Percentiles rank a stretch among this genome's conserved stretches.
These are phyloP conservation scores for Coniochaeta pulveracea DNA, from an alignment of 2,329 filamentous ascomycete genomes.

Conservation along the genomic window DNA sequence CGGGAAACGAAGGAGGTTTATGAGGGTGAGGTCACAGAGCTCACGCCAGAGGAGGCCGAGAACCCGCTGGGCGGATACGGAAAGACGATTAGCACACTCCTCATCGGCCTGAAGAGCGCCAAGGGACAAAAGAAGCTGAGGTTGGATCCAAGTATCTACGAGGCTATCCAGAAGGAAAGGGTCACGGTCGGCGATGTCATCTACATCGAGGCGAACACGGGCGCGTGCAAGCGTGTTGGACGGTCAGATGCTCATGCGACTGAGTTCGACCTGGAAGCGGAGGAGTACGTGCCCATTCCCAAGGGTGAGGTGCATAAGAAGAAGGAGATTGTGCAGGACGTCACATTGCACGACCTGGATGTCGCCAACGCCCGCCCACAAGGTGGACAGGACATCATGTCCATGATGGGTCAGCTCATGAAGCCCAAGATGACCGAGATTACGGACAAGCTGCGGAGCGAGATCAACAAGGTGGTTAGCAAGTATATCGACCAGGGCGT, in stretches of 20 bases:
- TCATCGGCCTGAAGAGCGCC: conserved; percentile 90
- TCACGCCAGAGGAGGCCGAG: conserved; percentile 95
- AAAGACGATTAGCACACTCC: conserved; percentile 89
- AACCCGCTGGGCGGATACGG: conserved; percentile 95
- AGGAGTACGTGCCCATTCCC: conserved; percentile 97
- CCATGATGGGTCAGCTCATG: conserved; percentile 99
- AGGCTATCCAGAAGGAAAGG: conserved; percentile 96
- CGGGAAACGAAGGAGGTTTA: conserved; percentile 99
- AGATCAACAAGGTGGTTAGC: conserved; percentile 99
- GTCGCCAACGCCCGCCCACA: conserved; percentile 91
- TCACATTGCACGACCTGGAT: conserved; percentile 92
- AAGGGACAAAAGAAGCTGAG: conserved; percentile 97
- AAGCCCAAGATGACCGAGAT: conserved; percentile 99
- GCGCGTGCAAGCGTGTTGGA: conserved; percentile 93
- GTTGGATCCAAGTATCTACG: conserved; percentile 95
- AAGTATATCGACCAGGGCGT: conserved; percentile 98
- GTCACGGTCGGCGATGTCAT: conserved; percentile 95
- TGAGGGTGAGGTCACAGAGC: conserved; percentile 94
- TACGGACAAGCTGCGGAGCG: conserved; percentile 86
- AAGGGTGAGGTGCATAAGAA: conserved; percentile 99
- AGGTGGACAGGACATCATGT: conserved; percentile 98
- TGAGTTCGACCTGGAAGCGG: conserved; percentile 95
- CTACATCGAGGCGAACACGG: conserved; percentile 98
- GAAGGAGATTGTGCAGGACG: conserved; percentile 99
- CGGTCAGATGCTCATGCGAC: conserved; percentile 95